Evolutionary conservation across 139 green algal genomes (phyloP), one percentile per base, ranked within the genome.

Genomic region (Haematococcus sp.): DNA sequence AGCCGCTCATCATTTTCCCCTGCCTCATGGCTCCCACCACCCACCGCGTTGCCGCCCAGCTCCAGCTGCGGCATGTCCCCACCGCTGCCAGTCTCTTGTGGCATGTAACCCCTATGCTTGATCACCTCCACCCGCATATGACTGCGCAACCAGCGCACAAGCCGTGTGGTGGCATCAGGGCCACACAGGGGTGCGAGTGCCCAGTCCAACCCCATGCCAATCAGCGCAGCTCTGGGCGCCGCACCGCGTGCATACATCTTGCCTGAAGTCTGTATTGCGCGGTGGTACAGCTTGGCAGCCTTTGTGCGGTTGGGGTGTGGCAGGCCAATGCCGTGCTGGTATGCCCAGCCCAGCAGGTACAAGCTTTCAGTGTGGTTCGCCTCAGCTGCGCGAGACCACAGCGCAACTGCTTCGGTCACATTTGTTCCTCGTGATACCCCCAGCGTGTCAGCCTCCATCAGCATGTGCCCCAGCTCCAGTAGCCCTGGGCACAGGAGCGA

Each of bases 321-420:
- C n/a, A 40, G 58, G 23, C 23, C 11, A 60, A 83, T 44, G 3
- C 78, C 78, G 22, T 69, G 20, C 44, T 83, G 75, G 22, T 55
- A 4, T 46, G 54, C 73, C 78, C 78, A 83, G 68, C 68, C 78
- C 33, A 79, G 51, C 32, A 74, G 63, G 68, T 74, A 83, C 15
- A 80, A 35, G 23, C 72, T 68, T 60, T 83, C 78, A 13, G 60
- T 30, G 43, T 76, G 58, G 5, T 46, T 40, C 0, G 35, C 31
- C 1, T 68, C 73, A 17, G 73, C 78, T 2, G 78, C 72, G 1
- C 28, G 58, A 22, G 58, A 22, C n/a, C 58, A 65, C 58, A 65
- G n/a, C 23, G 17, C 17, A n/a, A 40, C 28, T 4, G 58, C 58
- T 34, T 4, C 23, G 33, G 58, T 65, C 23, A 65, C 25, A 9